Evolutionary conservation across 495 filamentous ascomycete species (phyloP).

Genomic region (Chaetomidium leptoderma): DNA sequence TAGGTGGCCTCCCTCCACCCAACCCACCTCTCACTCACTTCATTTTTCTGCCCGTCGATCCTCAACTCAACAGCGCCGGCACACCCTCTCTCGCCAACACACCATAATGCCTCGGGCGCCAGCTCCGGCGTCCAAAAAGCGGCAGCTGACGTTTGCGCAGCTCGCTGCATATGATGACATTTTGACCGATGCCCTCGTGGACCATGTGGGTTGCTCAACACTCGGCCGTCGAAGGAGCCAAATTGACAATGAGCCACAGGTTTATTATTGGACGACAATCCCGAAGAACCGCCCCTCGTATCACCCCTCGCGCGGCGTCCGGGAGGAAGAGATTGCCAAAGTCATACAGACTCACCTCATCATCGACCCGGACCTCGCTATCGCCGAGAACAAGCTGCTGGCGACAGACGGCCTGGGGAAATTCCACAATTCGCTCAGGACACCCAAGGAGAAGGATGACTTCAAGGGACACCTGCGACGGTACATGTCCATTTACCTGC

Average conservation of each 20-base stretch:
- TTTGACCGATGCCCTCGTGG: constrained; percentile 89
- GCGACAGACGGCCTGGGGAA: constrained; percentile 68
- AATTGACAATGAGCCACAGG: constrained; percentile 45
- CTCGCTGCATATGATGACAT: constrained; percentile 93
- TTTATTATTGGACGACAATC: constrained; percentile 91
- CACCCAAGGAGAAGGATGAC: constrained; percentile 77
- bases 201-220: constrained; percentile 63
- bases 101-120: constrained; percentile 23
- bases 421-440: constrained; percentile 60
- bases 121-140: constrained; percentile 45
- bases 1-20: constrained; percentile 3
- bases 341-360: constrained; percentile 76
- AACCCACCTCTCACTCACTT: constrained; percentile 1
- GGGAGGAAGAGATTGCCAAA: constrained; percentile 71
- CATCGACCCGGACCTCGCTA: constrained; percentile 62
- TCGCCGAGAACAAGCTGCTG: constrained; percentile 68
- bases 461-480: constrained; percentile 82
- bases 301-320: constrained; percentile 72
- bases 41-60: not conserved
- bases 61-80: too few species aligned
- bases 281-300: constrained; percentile 91
- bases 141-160: constrained; percentile 77
- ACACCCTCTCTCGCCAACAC: not conserved
- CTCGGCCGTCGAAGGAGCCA: not conserved
- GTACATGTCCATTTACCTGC: constrained; percentile 88